phyloP scores from a whole-genome alignment of 345 rosid genomes.

The Rhizophora mangle region DNA sequence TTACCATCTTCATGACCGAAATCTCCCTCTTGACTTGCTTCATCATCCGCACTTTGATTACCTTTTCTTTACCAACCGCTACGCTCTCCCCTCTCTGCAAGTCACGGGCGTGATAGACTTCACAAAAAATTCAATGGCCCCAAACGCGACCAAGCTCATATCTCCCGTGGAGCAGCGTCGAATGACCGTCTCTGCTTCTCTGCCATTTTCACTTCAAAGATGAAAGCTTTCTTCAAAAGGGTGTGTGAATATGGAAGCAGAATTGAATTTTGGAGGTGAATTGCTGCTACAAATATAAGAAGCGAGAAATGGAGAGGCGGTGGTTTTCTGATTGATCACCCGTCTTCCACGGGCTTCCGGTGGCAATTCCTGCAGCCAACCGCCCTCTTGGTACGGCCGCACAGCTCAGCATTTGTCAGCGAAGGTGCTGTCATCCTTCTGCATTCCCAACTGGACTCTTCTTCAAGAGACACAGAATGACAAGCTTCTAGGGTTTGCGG shows the following conservation, averaged over 20 bases:
- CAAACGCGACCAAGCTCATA: conserved; percentile 83
- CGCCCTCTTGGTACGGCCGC: conserved; percentile 39
- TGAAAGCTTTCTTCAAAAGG: not conserved
- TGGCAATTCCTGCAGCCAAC: conserved; percentile 85
- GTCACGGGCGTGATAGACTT: conserved; percentile 74
- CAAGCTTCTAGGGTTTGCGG: not conserved
- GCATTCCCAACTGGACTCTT: conserved; percentile 37
- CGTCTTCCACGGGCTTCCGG: conserved; percentile 96
- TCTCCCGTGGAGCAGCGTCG: conserved; percentile 60
- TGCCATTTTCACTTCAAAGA: conserved; percentile 16
- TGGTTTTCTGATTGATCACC: conserved; percentile 46
- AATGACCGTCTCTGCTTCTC: conserved; percentile 21
- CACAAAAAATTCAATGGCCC: conserved; percentile 89
- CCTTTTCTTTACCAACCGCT: conserved; percentile 89
- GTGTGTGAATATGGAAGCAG: not conserved
- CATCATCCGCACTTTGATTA: conserved; percentile 79
- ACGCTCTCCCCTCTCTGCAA: conserved; percentile 54
- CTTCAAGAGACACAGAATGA: not conserved
- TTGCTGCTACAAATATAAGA: not conserved
- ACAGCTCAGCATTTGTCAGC: conserved; percentile 21
- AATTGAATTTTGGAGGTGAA: not conserved
- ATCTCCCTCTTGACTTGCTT: conserved; percentile 90
- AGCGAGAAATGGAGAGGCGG: not conserved
- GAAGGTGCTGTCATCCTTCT: conserved; percentile 39
- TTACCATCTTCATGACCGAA: conserved; percentile 91